Evolutionary conservation across 2,329 filamentous ascomycete genomes (phyloP), one percentile per base, ranked within the genome.

Genomic region (Fusarium sp.): DNA sequence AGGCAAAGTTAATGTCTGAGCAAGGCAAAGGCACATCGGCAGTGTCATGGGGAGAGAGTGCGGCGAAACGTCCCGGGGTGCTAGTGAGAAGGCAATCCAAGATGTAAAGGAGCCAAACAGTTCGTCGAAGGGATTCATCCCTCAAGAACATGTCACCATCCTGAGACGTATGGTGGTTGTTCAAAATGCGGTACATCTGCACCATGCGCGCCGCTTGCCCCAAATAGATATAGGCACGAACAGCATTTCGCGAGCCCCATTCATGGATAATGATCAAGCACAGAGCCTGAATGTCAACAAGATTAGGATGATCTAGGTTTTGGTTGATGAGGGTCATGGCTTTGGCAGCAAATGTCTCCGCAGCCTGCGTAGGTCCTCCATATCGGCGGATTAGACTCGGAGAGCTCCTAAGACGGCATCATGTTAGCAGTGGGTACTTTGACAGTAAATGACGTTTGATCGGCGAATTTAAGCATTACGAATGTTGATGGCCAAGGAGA

Each of bases 151-250:
- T 86, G 71, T 89, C 87, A n/a, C 85, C 73, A 37, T 79, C 84
- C 42, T 87, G 86, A 18, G 83, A 81, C 44, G 82, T 79, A 70
- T 87, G 85, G 71, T 88, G 87, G 42, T 83, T 84, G 72, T 88
- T 86, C 48, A 90, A 84, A 60, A 90, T 86, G 69, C 87, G 85
- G 73, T 87, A 89, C 88, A 90, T 90, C 80, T 90, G 88, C 35
- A 88, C 84, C 87, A 90, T 89, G 64, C 88, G 86, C n/a, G 87
- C 85, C 35, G 88, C 88, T 76, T 90, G 88, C 69, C 88, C 88
- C 27, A 90, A 83, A 76, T 89, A 89, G 77, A 89, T 86, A 82
- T 90, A 90, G 67, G 88, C 88, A 20, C 88, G 87, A 33, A 90
- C 87, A 40, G 88, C 88, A 77, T 89, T 89, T 44, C 88, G 81